phyloP scores from a whole-genome alignment of 306 rosid species.

The Prunus mongolica region DNA sequence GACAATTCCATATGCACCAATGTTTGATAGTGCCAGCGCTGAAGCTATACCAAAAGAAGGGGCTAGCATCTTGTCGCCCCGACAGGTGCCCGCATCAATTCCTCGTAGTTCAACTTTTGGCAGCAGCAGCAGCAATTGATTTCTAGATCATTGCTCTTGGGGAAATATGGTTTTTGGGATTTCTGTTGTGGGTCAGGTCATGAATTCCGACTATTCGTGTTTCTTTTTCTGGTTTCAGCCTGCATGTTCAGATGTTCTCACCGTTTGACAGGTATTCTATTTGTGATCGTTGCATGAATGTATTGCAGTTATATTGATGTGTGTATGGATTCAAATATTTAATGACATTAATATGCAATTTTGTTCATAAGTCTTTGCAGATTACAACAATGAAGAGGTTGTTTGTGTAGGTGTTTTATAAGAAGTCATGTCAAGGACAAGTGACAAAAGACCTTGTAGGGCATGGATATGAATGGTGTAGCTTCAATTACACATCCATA shows the following conservation, averaged over 20 bases:
- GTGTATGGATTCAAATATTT: neutral
- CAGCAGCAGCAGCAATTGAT: constrained; percentile 37
- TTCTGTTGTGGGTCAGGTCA: neutral
- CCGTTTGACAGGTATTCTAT: neutral
- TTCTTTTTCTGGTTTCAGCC: neutral
- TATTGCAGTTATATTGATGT: neutral
- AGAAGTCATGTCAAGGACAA: neutral
- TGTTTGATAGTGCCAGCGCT: constrained; percentile 39
- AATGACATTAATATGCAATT: neutral
- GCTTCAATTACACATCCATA: neutral
- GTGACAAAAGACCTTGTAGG: neutral
- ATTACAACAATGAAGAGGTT: neutral
- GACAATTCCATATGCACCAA: constrained; percentile 82
- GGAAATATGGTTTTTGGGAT: neutral
- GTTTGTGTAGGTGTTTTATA: neutral
- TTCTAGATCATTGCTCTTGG: constrained; percentile 14
- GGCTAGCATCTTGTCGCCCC: constrained; percentile 39
- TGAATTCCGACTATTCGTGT: too few species aligned
- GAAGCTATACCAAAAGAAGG: constrained; percentile 59
- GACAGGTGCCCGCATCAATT: constrained; percentile 50
- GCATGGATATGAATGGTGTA: neutral
- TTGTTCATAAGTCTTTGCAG: neutral
- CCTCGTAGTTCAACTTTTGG: constrained; percentile 77
- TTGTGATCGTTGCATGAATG: neutral
- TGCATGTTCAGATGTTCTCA: neutral